phyloP scores from a whole-genome alignment of 352 stramenopile species.

The Bremia lactucae region DNA sequence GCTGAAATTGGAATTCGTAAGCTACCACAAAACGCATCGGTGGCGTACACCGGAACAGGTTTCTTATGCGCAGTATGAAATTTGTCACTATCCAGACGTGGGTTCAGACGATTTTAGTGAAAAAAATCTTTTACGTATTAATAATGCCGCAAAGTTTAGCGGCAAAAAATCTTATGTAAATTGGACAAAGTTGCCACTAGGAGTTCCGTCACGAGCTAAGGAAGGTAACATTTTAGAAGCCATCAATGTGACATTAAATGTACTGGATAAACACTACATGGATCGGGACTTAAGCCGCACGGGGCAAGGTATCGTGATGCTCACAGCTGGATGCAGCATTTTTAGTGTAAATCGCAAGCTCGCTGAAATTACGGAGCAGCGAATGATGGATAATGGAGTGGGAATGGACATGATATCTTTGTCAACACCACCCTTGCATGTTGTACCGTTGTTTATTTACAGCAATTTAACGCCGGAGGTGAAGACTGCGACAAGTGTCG shows the following conservation, averaged over 20 bases:
- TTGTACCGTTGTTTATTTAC: constrained; percentile 96
- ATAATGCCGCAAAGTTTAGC: constrained; percentile 1
- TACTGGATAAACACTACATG: constrained; percentile 98
- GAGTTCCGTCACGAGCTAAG: constrained; percentile 84
- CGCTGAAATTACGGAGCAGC: constrained; percentile 93
- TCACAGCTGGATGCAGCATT: constrained; percentile 92
- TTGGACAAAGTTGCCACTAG: constrained; percentile 47
- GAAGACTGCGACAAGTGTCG: neutral
- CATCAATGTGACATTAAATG: constrained; percentile 97
- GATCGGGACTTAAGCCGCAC: constrained; percentile 93
- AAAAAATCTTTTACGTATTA: neutral
- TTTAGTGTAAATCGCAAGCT: constrained; percentile 92
- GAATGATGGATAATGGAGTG: constrained; percentile 99
- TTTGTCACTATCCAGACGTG: constrained; percentile 19
- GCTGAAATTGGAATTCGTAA: constrained; percentile 91
- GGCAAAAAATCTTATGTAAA: constrained; percentile 29
- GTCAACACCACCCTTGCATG: constrained; percentile 90
- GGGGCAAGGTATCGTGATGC: constrained; percentile 93
- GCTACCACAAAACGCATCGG: constrained; percentile 78
- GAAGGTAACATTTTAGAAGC: constrained; percentile 97
- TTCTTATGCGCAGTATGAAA: constrained; percentile 45
- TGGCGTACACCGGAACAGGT: constrained; percentile 47
- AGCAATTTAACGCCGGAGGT: neutral
- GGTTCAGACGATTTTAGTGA: neutral
- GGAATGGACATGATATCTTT: constrained; percentile 97